Conservation (phyloP, 1,139 yeast genomes). For the Scheffersomyces parashehatae region DNA sequence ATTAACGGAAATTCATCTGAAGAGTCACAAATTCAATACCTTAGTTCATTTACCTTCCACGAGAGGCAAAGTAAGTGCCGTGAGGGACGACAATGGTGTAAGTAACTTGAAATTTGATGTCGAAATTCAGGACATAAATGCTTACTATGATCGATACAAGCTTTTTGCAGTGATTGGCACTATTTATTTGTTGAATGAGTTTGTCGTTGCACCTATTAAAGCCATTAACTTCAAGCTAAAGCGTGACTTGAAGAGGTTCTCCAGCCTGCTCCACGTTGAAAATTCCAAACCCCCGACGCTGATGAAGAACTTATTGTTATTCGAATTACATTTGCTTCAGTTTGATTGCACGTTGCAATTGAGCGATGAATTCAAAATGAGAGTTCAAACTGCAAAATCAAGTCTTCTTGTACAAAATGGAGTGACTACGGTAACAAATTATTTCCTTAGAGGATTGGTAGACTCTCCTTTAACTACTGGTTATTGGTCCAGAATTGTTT, state of each 20-base stretch:
- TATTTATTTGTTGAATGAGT: slow-evolving; percentile 51
- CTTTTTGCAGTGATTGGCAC: slow-evolving; percentile 57
- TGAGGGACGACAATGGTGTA: slow-evolving; percentile 10
- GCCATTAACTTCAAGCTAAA: slow-evolving; percentile 22
- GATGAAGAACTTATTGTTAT: slow-evolving; percentile 13
- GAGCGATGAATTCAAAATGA: slow-evolving; percentile 51
- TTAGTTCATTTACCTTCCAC: slow-evolving; percentile 21
- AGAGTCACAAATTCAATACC: slow-evolving; percentile 9
- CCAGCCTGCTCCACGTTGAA: slow-evolving; percentile 9
- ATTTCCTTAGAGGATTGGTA: slow-evolving; percentile 49
- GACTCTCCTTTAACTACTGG: slow-evolving; percentile 52
- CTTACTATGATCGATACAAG: slow-evolving; percentile 48
- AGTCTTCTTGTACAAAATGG: slow-evolving; percentile 18
- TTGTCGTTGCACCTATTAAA: slow-evolving; percentile 39
- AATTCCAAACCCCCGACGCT: slow-evolving; percentile 1
- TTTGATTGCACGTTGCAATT: slow-evolving; percentile 28
- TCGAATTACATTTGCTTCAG: slow-evolving; percentile 22
- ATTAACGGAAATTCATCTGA: slow-evolving; percentile 20
- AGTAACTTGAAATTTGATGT: slow-evolving; percentile 30
- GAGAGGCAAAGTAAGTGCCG: slow-evolving; percentile 15
- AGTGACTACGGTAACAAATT: slow-evolving; percentile 23
- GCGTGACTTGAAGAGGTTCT: slow-evolving; percentile 23
- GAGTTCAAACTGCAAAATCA: slow-evolving; percentile 43
- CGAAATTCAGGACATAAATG: slow-evolving; percentile 29
- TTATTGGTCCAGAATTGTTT: slow-evolving; percentile 53